Evolutionary conservation across 805 yeast species (phyloP).

Genomic region (Schwanniomyces polymorphus): DNA sequence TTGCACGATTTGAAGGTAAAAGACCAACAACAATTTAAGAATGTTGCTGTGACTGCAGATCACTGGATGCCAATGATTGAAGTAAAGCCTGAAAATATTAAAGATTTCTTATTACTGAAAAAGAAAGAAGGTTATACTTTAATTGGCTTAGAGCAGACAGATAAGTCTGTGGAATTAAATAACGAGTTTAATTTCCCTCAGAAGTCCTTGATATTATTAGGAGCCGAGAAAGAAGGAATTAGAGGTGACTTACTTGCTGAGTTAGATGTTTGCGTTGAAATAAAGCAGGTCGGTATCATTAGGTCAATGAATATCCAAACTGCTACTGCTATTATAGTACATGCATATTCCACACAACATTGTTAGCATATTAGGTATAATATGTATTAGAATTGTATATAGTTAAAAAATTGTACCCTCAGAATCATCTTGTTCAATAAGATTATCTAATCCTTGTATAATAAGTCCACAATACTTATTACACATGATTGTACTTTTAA

Average conservation of each 20-base stretch:
- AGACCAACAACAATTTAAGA: conserved; percentile 68
- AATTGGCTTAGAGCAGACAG: conserved; percentile 92
- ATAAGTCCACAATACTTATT: conserved; percentile 62
- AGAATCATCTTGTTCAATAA: conserved; percentile 40
- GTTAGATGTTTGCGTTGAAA: conserved; percentile 84
- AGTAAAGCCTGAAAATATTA: conserved; percentile 59
- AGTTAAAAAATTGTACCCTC: conserved; percentile 26
- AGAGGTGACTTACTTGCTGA: conserved; percentile 83
- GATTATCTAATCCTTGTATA: conserved; percentile 53
- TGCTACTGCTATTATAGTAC: conserved; percentile 92
- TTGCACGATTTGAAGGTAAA: conserved; percentile 68
- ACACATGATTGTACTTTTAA: conserved; percentile 58
- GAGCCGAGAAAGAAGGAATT: conserved; percentile 88
- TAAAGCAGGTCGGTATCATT: conserved; percentile 87
- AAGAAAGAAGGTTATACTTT: conserved; percentile 78
- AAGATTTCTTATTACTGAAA: conserved; percentile 56
- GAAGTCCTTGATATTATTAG: conserved; percentile 75
- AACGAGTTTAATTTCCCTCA: conserved; percentile 69
- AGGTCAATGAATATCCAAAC: conserved; percentile 97
- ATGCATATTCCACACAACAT: conserved; percentile 78
- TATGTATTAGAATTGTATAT: conserved; percentile 2
- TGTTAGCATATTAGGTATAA: conserved; percentile 29
- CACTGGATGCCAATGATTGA: conserved; percentile 92
- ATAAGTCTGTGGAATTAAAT: conserved; percentile 73
- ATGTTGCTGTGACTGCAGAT: conserved; percentile 93